Percentiles rank a stretch among this genome's conserved stretches.
Conservation (phyloP, 179 eudicot species). For the Silene vulgaris region DNA sequence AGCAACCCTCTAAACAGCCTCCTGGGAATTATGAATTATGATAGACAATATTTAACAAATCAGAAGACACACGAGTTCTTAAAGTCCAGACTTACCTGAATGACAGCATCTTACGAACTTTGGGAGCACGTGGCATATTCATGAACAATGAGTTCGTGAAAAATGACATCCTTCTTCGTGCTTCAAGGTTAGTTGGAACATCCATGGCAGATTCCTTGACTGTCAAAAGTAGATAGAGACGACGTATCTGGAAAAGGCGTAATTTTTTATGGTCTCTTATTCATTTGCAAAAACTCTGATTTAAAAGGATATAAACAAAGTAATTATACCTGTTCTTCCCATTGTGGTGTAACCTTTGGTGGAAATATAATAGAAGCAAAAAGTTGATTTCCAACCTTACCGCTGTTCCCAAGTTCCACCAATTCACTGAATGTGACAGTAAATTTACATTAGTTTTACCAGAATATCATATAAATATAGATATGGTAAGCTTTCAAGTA, state of each 20-base stretch:
- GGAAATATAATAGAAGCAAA: conserved; percentile 66
- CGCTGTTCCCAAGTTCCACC: conserved; percentile 68
- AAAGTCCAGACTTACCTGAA: conserved; percentile 54
- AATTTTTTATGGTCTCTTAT: conserved; percentile 3
- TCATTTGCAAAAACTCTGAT: conserved; percentile 19
- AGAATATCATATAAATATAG: neutral
- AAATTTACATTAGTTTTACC: conserved; percentile 18
- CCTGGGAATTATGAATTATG: neutral
- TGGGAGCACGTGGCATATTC: conserved; percentile 99
- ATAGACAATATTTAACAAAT: neutral
- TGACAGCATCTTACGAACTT: conserved; percentile 88
- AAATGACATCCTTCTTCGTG: conserved; percentile 87
- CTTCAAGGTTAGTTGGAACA: conserved; percentile 95
- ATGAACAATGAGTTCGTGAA: conserved; percentile 91
- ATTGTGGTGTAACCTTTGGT: conserved; percentile 74
- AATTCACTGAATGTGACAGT: conserved; percentile 55
- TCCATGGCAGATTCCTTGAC: conserved; percentile 91
- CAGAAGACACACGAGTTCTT: neutral
- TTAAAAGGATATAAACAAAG: neutral
- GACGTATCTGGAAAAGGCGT: conserved; percentile 50
- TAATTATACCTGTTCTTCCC: conserved; percentile 92
- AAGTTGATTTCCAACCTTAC: conserved; percentile 80
- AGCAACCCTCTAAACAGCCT: conserved; percentile 5
- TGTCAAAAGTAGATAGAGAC: conserved; percentile 83
- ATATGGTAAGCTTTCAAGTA: neutral